Conservation (phyloP, 1,139 yeast species). For the Candida sp. region DNA sequence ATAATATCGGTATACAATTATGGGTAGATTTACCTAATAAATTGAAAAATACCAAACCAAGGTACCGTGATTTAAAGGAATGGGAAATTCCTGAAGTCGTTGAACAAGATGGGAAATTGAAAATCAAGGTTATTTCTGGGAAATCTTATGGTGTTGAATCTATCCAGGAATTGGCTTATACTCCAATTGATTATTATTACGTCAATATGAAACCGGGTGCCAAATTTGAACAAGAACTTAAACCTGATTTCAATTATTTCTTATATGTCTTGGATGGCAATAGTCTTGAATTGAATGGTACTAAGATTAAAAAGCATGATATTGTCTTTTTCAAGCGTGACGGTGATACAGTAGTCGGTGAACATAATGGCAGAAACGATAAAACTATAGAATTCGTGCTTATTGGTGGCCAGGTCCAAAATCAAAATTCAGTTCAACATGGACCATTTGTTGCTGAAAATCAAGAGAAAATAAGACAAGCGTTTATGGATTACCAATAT, state of each 20-base stretch:
- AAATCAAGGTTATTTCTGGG: slow-evolving; percentile 77
- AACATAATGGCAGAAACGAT: slow-evolving; percentile 19
- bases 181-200: slow-evolving; percentile 79
- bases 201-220: slow-evolving; percentile 69
- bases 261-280: slow-evolving; percentile 67
- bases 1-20: slow-evolving; percentile 73
- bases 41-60: slow-evolving; percentile 66
- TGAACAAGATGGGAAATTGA: slow-evolving; percentile 64
- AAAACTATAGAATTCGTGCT: slow-evolving; percentile 64
- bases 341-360: slow-evolving; percentile 55
- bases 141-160: slow-evolving; percentile 73
- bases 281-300: slow-evolving; percentile 40
- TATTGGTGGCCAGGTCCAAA: slow-evolving; percentile 73
- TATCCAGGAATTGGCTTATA: slow-evolving; percentile 72
- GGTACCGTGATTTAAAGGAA: slow-evolving; percentile 75
- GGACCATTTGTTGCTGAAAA: slow-evolving; percentile 87
- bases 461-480: slow-evolving; percentile 59
- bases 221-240: slow-evolving; percentile 57
- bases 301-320: slow-evolving; percentile 39
- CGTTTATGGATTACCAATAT: slow-evolving; percentile 66
- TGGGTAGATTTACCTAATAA: slow-evolving; percentile 88
- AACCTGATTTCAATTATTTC: slow-evolving; percentile 67
- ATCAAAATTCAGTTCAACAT: slow-evolving; percentile 80
- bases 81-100: slow-evolving; percentile 67
- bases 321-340: slow-evolving; percentile 65